Base-by-base conservation (phyloP, 805 yeast genomes). In the Clavispora santaluciae region DNA sequence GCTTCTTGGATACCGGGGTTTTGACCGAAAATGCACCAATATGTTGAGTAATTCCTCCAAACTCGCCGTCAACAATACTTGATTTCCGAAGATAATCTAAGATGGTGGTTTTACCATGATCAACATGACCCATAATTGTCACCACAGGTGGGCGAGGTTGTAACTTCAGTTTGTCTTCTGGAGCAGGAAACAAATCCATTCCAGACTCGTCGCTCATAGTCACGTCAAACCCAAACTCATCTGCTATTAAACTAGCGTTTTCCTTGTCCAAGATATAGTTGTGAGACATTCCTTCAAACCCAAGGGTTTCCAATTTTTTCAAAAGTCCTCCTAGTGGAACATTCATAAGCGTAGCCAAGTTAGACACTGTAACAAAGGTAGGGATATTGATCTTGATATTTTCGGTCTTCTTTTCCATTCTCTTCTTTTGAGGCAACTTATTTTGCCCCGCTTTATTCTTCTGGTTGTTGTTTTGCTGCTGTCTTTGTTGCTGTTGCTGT, bases 111-210 rank as follows among this genome's bases (percentile, higher is more conserved):
- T 93, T 93, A 2, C 99, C 99, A 57, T 93, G 99, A 62, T 93
- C 99, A 22, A 93, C 99, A 61, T 93, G 99, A 2, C 99, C 99
- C 98, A 93, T 93, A 39, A 93, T 86, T 0, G 99, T 90, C 5
- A 93, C 97, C 18, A 93, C 83, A 0, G 99, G 99, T 0, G 99
- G 89, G 49, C 98, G 70, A 6, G 81, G 71, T 34, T 76, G 78
- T 47, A 83, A 59, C 17, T 63, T 55, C 6, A 65, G 63, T n/a
- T 59, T 56, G 22, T 72, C 72, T 2, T 65, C 70, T 0, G 86
- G 76, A 2, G 65, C 64, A 0, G 80, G 76, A 12, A 75, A 70
- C 13, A 87, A 79, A 46, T 81, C 78, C 39, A 83, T 62, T 2
- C 85, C 81, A 5, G 72, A 66, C n/a, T 71, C 73, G 36, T 79